Conservation (phyloP, 345 rosid genomes). For the Durio zibethinus region DNA sequence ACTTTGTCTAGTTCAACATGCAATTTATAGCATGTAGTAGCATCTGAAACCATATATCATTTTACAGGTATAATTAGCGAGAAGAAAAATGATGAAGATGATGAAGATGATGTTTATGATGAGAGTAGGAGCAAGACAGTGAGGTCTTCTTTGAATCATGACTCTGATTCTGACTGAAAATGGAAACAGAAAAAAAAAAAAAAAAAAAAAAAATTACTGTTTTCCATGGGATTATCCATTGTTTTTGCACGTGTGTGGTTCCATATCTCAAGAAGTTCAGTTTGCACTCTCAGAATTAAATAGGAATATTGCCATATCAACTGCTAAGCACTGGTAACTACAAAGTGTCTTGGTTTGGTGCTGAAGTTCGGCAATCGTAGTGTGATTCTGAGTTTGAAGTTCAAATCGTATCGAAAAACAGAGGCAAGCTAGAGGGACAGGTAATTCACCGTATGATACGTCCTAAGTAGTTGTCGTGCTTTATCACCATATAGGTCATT, state of each 20-base stretch:
- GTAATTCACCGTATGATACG: not conserved
- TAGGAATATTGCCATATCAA: not conserved
- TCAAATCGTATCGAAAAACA: not conserved
- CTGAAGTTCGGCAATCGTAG: not conserved
- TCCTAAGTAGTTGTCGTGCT: not conserved
- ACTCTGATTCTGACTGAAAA: constrained; percentile 80
- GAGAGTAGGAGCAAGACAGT: constrained; percentile 55
- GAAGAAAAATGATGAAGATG: constrained; percentile 41
- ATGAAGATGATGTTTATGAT: constrained; percentile 44
- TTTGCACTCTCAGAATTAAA: not conserved
- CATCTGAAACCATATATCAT: not conserved
- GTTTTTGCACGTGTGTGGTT: not conserved
- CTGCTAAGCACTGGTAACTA: not conserved
- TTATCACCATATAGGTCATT: not conserved
- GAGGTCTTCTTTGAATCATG: constrained; percentile 55
- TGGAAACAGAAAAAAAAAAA: not conserved
- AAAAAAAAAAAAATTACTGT: not conserved
- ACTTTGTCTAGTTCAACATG: not conserved
- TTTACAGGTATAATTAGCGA: constrained; percentile 60
- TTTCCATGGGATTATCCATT: not conserved
- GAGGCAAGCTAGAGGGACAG: not conserved
- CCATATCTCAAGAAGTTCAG: not conserved
- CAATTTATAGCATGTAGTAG: not conserved
- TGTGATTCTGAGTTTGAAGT: not conserved
- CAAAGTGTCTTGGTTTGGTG: not conserved